These are phyloP conservation scores for Botrytis sinoallii DNA, from an alignment of 2,329 filamentous ascomycete species.

Conservation along the genomic window DNA sequence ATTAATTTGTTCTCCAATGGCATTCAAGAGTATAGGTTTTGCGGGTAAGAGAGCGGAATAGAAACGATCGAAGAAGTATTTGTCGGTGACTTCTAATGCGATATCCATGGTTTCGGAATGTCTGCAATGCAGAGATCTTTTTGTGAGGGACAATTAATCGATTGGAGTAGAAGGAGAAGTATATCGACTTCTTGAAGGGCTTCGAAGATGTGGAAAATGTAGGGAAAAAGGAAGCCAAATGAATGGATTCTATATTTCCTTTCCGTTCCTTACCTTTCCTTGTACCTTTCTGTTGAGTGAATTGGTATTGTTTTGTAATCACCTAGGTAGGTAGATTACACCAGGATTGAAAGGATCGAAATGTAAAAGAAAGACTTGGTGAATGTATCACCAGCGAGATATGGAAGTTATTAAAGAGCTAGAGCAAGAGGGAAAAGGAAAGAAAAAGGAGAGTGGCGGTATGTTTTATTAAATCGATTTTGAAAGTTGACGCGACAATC, in stretches of 20 bases:
- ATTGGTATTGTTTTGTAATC: neutral
- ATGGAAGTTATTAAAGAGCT: neutral
- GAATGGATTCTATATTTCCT: neutral
- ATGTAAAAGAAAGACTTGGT: neutral
- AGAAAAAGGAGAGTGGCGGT: constrained; percentile 10
- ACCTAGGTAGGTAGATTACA: neutral
- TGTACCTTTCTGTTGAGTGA: neutral
- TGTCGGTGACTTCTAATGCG: constrained; percentile 81
- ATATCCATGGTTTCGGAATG: constrained; percentile 68
- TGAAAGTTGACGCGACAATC: neutral
- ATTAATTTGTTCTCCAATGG: constrained; percentile 45
- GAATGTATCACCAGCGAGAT: neutral
- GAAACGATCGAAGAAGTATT: constrained; percentile 73
- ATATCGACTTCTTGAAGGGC: neutral
- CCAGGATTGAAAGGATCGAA: neutral
- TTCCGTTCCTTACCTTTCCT: neutral
- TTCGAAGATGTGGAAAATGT: neutral
- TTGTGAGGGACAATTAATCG: neutral
- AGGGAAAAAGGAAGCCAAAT: neutral
- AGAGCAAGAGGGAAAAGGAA: neutral
- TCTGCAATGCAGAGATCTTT: neutral
- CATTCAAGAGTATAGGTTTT: constrained; percentile 51
- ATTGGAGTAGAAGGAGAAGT: neutral
- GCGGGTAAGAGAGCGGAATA: constrained; percentile 72
- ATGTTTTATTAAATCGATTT: neutral